Percentiles rank a stretch among this genome's conserved stretches.
phyloP scores from a whole-genome alignment of 2,329 filamentous ascomycete genomes.

The Colletotrichum sp. region DNA sequence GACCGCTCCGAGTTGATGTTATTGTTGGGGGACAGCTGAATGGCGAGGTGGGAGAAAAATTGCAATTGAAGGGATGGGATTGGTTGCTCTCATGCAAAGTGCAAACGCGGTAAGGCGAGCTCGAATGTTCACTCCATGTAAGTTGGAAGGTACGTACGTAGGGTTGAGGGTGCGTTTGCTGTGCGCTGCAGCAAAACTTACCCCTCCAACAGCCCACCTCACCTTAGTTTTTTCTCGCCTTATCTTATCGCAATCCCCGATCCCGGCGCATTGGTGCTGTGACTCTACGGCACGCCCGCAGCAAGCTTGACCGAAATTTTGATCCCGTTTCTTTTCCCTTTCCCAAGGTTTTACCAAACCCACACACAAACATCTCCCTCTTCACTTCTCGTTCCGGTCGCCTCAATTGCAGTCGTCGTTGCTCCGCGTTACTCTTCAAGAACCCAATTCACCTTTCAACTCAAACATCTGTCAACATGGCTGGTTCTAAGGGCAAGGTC shows the following conservation, averaged over 20 bases:
- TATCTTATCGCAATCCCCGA: neutral
- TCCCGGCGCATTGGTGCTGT: neutral
- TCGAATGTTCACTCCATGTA: neutral
- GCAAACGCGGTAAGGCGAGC: neutral
- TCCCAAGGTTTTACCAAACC: neutral
- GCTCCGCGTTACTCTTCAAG: neutral
- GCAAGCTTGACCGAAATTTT: neutral
- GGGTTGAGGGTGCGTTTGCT: neutral
- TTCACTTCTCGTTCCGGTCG: neutral
- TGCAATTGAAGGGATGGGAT: neutral
- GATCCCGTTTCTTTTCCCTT: neutral
- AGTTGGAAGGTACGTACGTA: neutral
- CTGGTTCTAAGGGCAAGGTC: slow-evolving; percentile 7
- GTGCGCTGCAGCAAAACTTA: neutral
- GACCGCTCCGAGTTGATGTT: neutral
- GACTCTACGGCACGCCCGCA: neutral
- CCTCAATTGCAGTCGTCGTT: neutral
- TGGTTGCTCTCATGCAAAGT: neutral
- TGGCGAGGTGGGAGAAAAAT: neutral
- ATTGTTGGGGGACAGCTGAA: neutral
- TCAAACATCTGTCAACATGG: neutral
- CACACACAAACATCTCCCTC: neutral
- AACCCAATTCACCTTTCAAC: neutral
- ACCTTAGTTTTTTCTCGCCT: neutral
- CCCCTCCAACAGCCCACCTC: neutral